These are phyloP conservation scores for Chloropicon primus DNA, from an alignment of 139 green algal genomes.

Conservation along the genomic window DNA sequence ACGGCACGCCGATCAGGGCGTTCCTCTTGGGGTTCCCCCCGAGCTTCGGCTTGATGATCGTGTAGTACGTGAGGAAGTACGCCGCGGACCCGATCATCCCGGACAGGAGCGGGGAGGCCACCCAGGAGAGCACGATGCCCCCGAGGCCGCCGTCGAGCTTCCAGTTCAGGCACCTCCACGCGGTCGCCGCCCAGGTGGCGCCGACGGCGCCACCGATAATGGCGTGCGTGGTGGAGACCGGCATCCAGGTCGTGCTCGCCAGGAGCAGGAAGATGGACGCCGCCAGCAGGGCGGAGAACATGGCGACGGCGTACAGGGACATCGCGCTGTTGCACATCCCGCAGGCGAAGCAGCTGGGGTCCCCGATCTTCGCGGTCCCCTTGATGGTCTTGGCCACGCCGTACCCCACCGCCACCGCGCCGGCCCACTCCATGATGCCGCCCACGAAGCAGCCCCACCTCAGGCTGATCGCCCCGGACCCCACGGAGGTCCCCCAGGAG, in stretches of 20 bases:
- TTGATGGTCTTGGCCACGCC: constrained; percentile 21
- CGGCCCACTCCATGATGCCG: constrained; percentile 21
- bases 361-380: constrained; percentile 9
- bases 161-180: constrained; percentile 9
- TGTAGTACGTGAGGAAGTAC: constrained; percentile 10
- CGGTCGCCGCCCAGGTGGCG: constrained; percentile 2
- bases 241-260: constrained; percentile 21
- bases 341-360: constrained; percentile 15
- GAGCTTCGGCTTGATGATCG: not conserved
- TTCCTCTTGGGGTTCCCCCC: not conserved
- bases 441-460: constrained; percentile 16
- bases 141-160: constrained; percentile 7
- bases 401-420: constrained; percentile 20
- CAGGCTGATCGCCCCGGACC: constrained; percentile 21
- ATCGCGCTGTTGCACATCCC: constrained; percentile 12
- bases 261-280: constrained; percentile 30
- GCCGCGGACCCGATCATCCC: constrained; percentile 6
- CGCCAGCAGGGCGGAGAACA: constrained; percentile 24
- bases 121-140: constrained; percentile 10
- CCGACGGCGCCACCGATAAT: constrained; percentile 18
- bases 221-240: constrained; percentile 34
- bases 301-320: constrained; percentile 26
- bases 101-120: constrained; percentile 4
- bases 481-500: constrained; percentile 34
- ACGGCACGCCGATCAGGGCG: not conserved